phyloP scores from a whole-genome alignment of 2,329 filamentous ascomycete species.

The Fusarium burgessii region DNA sequence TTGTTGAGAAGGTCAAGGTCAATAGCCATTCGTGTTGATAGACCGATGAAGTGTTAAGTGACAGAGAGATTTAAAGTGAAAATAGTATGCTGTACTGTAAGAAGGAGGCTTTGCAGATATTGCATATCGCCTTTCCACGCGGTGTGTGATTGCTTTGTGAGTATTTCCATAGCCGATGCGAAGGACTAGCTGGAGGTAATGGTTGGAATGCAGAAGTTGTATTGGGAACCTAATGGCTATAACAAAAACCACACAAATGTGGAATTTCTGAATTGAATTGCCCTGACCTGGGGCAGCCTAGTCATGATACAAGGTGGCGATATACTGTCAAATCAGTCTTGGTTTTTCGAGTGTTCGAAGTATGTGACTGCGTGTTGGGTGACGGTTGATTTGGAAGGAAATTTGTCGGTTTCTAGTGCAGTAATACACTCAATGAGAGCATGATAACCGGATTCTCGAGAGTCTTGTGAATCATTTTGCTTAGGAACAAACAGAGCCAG shows the following conservation, averaged over 20 bases:
- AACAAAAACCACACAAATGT: constrained; percentile 22
- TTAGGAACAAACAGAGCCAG: neutral
- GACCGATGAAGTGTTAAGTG: constrained; percentile 36
- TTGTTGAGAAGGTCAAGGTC: constrained; percentile 27
- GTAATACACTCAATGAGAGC: constrained; percentile 14
- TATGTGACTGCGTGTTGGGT: constrained; percentile 38
- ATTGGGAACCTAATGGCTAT: constrained; percentile 32
- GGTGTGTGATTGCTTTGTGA: constrained; percentile 3
- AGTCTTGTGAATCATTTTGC: neutral
- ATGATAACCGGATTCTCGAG: constrained; percentile 4
- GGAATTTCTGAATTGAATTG: neutral
- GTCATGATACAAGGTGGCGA: constrained; percentile 17
- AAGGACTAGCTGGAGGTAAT: constrained; percentile 27
- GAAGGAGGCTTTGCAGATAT: constrained; percentile 27
- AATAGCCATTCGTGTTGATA: constrained; percentile 27
- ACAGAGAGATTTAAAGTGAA: constrained; percentile 33
- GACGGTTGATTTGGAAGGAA: constrained; percentile 15
- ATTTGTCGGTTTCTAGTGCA: neutral
- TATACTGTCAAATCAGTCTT: constrained; percentile 22
- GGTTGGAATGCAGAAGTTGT: constrained; percentile 25
- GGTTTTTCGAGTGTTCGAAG: constrained; percentile 45
- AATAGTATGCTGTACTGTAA: constrained; percentile 29
- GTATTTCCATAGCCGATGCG: constrained; percentile 7
- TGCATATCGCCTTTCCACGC: constrained; percentile 26
- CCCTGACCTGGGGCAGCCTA: neutral